These are phyloP conservation scores for Quaeritorhiza haematococci DNA, from an alignment of 371 early-diverging fungal species.

Conservation along the genomic window DNA sequence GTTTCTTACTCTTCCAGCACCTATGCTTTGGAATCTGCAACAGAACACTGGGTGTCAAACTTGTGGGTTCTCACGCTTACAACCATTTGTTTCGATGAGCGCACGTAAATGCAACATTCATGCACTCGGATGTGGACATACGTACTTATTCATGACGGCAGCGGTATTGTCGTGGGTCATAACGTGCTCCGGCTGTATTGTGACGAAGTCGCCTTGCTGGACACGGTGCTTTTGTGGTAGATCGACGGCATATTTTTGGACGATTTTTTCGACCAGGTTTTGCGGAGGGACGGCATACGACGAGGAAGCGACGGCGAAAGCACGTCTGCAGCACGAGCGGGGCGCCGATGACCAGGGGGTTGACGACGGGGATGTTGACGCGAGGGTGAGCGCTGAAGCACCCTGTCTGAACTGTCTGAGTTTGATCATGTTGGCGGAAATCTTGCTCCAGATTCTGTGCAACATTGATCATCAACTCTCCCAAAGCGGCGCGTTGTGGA, in stretches of 20 bases:
- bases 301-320: too few relatives aligned
- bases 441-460: too few relatives aligned
- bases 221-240: slow-evolving; percentile 55
- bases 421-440: too few relatives aligned
- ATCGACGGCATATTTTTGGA: slow-evolving; percentile 75
- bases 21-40: slow-evolving; percentile 82
- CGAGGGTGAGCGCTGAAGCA: too few relatives aligned
- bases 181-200: slow-evolving; percentile 83
- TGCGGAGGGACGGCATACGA: slow-evolving; percentile 36
- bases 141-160: slow-evolving; percentile 83
- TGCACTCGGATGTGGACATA: neutral
- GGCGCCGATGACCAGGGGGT: too few relatives aligned
- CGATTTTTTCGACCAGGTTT: slow-evolving; percentile 88
- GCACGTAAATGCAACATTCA: neutral
- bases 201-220: slow-evolving; percentile 85
- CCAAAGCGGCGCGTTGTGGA: too few relatives aligned
- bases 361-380: too few relatives aligned
- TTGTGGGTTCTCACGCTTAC: neutral
- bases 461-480: too few relatives aligned
- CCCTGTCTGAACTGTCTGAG: too few relatives aligned
- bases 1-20: slow-evolving; percentile 71
- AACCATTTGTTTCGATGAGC: neutral
- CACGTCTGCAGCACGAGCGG: too few relatives aligned
- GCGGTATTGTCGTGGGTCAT: slow-evolving; percentile 97
- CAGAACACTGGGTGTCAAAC: too few relatives aligned